Evolutionary conservation across 257 asterid genomes (phyloP).

Genomic region (Perilla frutescens): DNA sequence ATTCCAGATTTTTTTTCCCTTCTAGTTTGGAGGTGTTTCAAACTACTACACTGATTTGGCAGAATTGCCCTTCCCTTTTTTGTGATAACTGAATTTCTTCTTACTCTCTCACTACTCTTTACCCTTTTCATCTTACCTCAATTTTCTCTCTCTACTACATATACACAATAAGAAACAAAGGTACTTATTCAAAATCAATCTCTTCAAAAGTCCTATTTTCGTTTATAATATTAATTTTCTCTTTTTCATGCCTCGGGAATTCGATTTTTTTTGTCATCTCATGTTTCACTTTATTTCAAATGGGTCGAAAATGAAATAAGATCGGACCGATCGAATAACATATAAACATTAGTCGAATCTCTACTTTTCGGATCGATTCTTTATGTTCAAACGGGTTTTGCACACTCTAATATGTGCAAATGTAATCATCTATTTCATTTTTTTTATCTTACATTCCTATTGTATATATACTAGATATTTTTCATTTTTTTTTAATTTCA

Average conservation of each 20-base stretch:
- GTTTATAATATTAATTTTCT: slow-evolving; percentile 1
- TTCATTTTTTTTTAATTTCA: too few species aligned
- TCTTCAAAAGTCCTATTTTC: slow-evolving; percentile 25
- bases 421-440: too few species aligned
- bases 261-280: too few species aligned
- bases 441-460: too few species aligned
- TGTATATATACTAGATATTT: too few species aligned
- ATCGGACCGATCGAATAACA: too few species aligned
- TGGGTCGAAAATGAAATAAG: too few species aligned
- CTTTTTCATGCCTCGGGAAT: not conserved
- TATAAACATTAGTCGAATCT: too few species aligned
- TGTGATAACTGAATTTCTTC: slow-evolving; percentile 36
- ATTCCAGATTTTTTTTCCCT: not conserved
- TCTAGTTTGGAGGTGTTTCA: slow-evolving; percentile 22
- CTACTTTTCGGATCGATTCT: too few species aligned
- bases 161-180: not conserved
- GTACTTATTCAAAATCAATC: slow-evolving; percentile 9
- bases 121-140: slow-evolving; percentile 37
- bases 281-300: too few species aligned
- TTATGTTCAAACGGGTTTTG: too few species aligned
- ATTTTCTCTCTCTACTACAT: slow-evolving; percentile 13
- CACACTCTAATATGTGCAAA: too few species aligned
- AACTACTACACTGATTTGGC: slow-evolving; percentile 23
- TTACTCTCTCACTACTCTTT: slow-evolving; percentile 22
- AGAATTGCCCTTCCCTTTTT: slow-evolving; percentile 20